A percentile compares a stretch with the other conserved stretches of the same genome.
Evolutionary conservation across 2,329 filamentous ascomycete species (phyloP).

Genomic region (Aspergillus sp.): DNA sequence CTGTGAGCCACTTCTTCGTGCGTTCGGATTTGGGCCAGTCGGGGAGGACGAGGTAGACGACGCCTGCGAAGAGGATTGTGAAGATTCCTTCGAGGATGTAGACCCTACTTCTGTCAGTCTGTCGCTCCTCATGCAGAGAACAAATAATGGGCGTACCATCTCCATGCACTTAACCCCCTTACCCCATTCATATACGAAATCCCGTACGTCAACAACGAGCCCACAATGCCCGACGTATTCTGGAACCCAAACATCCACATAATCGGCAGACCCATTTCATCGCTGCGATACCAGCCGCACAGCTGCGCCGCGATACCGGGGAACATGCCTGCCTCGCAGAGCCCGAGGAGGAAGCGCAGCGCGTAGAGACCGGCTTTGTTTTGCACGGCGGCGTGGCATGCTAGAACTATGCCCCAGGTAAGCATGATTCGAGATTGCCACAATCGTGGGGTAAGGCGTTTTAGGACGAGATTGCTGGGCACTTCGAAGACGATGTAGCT

Average conservation of each 20-base stretch:
- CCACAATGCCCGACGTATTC: slow-evolving; percentile 19
- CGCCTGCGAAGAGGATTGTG: slow-evolving; percentile 18
- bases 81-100: slow-evolving; percentile 22
- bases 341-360: slow-evolving; percentile 17
- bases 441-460: slow-evolving; percentile 17
- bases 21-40: slow-evolving; percentile 20
- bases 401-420: slow-evolving; percentile 18
- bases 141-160: slow-evolving; percentile 8
- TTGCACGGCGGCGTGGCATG: slow-evolving; percentile 20
- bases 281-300: slow-evolving; percentile 23
- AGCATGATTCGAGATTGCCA: slow-evolving; percentile 22
- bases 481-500: slow-evolving; percentile 24
- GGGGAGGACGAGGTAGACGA: slow-evolving; percentile 18
- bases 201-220: slow-evolving; percentile 15
- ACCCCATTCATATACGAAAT: slow-evolving; percentile 23
- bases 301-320: slow-evolving; percentile 20
- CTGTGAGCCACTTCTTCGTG: slow-evolving; percentile 17
- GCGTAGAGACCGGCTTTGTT: slow-evolving; percentile 19
- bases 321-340: slow-evolving; percentile 23
- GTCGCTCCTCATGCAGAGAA: neutral
- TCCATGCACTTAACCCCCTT: slow-evolving; percentile 18
- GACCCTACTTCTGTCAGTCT: slow-evolving; percentile 6
- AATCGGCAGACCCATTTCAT: slow-evolving; percentile 21
- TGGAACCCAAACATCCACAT: slow-evolving; percentile 25
- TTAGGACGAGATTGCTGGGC: slow-evolving; percentile 19